A percentile compares a stretch with the other conserved stretches of the same genome.
phyloP scores from a whole-genome alignment of 129 eudicot species.

The Saussurea involucrata region DNA sequence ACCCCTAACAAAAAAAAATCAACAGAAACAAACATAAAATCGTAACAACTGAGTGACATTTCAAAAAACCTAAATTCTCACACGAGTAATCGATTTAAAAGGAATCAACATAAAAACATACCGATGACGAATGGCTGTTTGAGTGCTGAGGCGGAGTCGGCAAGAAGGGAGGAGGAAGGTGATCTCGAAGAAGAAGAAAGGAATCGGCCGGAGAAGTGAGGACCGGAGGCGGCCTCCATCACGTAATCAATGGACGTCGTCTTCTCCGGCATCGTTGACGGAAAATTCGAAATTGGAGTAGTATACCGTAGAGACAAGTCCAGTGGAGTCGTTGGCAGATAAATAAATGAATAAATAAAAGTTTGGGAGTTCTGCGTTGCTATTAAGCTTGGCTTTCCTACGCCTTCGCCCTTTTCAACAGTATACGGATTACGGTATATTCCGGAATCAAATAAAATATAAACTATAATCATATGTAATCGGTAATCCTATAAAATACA shows the following conservation, averaged over 20 bases:
- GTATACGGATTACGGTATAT: slow-evolving; percentile 16
- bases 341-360: background rate
- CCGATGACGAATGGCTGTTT: slow-evolving; percentile 97
- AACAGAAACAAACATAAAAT: background rate
- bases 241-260: slow-evolving; percentile 64
- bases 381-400: slow-evolving; percentile 12
- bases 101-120: slow-evolving; percentile 5
- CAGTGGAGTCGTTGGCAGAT: background rate
- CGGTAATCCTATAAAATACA: no score
- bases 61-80: background rate
- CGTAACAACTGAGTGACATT: background rate
- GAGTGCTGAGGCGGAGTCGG: slow-evolving; percentile 30
- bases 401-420: background rate
- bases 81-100: background rate
- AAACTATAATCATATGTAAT: no score
- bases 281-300: slow-evolving; percentile 1
- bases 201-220: slow-evolving; percentile 85
- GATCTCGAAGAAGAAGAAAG: slow-evolving; percentile 45
- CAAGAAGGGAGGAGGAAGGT: slow-evolving; percentile 17
- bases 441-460: slow-evolving; percentile 6
- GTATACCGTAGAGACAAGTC: background rate
- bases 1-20: slow-evolving; percentile 47
- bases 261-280: slow-evolving; percentile 59
- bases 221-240: slow-evolving; percentile 93
- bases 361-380: slow-evolving; percentile 13